Evolutionary conservation across 495 filamentous ascomycete species (phyloP).

Genomic region (Arthonia radiata): DNA sequence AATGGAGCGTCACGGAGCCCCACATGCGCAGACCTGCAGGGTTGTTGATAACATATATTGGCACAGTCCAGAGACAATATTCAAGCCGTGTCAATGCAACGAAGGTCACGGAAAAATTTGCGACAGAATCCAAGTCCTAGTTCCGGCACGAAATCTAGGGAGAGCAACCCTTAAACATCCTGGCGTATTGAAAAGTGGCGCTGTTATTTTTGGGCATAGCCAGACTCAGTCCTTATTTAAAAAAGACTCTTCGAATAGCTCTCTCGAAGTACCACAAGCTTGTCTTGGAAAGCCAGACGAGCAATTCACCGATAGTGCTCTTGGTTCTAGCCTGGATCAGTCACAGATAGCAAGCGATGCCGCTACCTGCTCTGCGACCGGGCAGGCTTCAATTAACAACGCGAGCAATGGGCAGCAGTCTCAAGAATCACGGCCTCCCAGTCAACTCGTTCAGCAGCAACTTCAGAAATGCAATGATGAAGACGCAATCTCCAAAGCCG

Average conservation of each 20-base stretch:
- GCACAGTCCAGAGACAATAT: constrained; percentile 4
- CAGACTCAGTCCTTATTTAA: constrained; percentile 4
- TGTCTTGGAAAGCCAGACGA: background rate
- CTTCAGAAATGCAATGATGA: too few relatives aligned
- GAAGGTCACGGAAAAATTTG: too few relatives aligned
- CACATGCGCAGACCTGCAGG: constrained; percentile 5
- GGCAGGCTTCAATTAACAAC: too few relatives aligned
- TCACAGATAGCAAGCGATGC: too few relatives aligned
- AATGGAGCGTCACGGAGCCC: constrained; percentile 6
- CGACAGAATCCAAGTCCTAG: constrained; percentile 6
- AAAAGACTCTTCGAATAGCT: constrained; percentile 4
- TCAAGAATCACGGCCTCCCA: too few relatives aligned
- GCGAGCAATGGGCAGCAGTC: too few relatives aligned
- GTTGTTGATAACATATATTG: constrained; percentile 7
- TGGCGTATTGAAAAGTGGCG: constrained; percentile 3
- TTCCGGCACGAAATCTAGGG: too few relatives aligned
- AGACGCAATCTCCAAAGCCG: too few relatives aligned
- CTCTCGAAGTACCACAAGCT: constrained; percentile 4
- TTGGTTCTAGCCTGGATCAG: constrained; percentile 4
- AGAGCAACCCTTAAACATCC: too few relatives aligned
- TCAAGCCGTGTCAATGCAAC: constrained; percentile 5
- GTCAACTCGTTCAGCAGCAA: too few relatives aligned
- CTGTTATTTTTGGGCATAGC: constrained; percentile 10
- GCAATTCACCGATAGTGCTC: constrained; percentile 3
- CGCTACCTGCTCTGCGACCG: too few relatives aligned